Percentiles rank a stretch among this genome's conserved stretches.
phyloP scores from a whole-genome alignment of 176 grass and related monocot genomes.

The Triticum timopheevii region DNA sequence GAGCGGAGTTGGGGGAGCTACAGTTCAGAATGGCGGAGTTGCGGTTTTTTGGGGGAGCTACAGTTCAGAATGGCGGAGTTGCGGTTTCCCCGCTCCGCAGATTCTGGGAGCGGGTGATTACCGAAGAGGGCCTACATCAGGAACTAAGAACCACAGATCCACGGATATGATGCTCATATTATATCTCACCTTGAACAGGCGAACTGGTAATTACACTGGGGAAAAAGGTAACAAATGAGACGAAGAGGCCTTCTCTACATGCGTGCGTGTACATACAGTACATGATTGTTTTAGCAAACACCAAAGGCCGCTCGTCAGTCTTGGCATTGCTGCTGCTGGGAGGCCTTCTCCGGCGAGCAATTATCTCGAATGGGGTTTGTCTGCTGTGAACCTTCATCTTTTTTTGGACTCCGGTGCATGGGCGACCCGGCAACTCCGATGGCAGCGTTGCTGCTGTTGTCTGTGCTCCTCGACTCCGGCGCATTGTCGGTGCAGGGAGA shows the following conservation, averaged over 20 bases:
- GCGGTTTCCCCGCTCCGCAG: too few species aligned
- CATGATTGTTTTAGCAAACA: background rate
- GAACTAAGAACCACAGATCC: background rate
- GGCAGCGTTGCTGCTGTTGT: background rate
- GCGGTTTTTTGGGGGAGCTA: too few species aligned
- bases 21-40: too few species aligned
- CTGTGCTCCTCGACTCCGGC: background rate
- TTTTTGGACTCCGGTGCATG: background rate
- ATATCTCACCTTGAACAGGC: slow-evolving; percentile 12
- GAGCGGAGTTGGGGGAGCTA: too few species aligned
- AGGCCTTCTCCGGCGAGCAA: background rate
- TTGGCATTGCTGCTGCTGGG: background rate
- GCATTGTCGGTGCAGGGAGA: background rate
- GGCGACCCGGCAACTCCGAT: background rate
- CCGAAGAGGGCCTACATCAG: too few species aligned
- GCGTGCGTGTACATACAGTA: background rate
- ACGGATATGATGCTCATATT: background rate
- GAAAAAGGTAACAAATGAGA: background rate
- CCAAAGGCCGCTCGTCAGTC: background rate
- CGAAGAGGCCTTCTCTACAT: background rate
- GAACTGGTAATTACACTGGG: slow-evolving; percentile 8
- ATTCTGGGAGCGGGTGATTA: too few species aligned
- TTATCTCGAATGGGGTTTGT: background rate
- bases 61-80: too few species aligned
- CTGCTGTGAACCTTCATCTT: background rate